Percentiles rank a stretch among this genome's conserved stretches.
Evolutionary conservation across 352 stramenopile species (phyloP).

Genomic region (Globisporangium viniferum): DNA sequence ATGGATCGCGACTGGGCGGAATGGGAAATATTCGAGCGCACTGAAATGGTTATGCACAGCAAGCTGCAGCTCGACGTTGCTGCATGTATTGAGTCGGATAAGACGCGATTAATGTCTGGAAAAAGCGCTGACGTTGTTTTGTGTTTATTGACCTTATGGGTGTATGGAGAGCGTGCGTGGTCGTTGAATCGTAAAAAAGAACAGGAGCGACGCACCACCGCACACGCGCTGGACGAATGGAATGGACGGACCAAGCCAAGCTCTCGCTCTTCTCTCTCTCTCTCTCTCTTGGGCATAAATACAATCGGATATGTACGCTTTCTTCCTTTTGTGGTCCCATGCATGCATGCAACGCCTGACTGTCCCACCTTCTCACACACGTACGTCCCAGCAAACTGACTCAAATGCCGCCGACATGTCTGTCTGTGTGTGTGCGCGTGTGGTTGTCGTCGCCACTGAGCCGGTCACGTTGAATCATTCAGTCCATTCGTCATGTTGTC

Average conservation of each 20-base stretch:
- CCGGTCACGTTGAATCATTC: background rate
- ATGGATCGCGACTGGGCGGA: background rate
- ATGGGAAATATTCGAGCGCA: background rate
- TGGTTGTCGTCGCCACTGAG: background rate
- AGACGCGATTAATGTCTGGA: background rate
- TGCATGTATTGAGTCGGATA: background rate
- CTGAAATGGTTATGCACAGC: background rate
- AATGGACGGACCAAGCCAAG: conserved; percentile 9
- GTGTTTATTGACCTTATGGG: background rate
- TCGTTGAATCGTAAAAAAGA: background rate
- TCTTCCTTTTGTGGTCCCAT: background rate
- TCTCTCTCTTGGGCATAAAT: conserved; percentile 9
- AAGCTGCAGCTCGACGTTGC: too few species aligned
- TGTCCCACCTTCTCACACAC: background rate
- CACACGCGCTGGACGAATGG: conserved; percentile 11
- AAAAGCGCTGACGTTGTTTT: background rate
- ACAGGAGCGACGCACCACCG: background rate
- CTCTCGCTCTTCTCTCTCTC: conserved; percentile 2
- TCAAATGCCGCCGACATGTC: background rate
- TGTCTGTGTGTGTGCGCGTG: background rate
- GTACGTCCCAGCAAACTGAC: background rate
- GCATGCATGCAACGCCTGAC: background rate
- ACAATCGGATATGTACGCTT: conserved; percentile 3
- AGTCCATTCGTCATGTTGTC: conserved; percentile 4
- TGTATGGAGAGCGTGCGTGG: background rate